Evolutionary conservation across 768 basidiomycete species (phyloP).

Genomic region (Exsudoporus frostii): DNA sequence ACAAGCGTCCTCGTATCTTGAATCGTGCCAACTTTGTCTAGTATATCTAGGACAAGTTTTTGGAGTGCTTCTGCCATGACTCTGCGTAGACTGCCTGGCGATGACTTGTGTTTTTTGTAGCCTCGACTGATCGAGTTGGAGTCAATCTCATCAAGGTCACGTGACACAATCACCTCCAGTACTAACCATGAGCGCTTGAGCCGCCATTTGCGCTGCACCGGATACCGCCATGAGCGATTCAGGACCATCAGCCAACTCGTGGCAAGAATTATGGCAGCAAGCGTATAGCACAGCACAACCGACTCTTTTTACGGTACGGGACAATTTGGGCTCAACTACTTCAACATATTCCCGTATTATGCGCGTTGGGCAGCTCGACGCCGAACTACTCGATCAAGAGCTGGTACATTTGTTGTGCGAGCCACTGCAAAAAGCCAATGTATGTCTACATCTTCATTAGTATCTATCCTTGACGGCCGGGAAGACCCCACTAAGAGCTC

Average conservation of each 20-base stretch:
- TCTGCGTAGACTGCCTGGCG: constrained; percentile 1
- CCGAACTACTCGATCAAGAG: constrained; percentile 86
- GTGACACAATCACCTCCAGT: background rate
- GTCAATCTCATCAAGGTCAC: constrained; percentile 22
- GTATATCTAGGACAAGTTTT: constrained; percentile 70
- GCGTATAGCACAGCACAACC: constrained; percentile 65
- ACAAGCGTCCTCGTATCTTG: constrained; percentile 66
- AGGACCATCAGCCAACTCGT: constrained; percentile 9
- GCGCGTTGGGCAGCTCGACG: constrained; percentile 89
- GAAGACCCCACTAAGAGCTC: constrained; percentile 56
- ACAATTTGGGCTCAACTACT: constrained; percentile 33
- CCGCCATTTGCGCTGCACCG: background rate
- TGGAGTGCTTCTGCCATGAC: constrained; percentile 77
- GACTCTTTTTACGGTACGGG: constrained; percentile 46
- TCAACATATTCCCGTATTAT: constrained; percentile 47
- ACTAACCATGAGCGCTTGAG: too few species aligned
- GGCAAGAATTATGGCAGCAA: constrained; percentile 48
- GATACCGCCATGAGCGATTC: constrained; percentile 15
- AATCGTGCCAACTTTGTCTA: constrained; percentile 55
- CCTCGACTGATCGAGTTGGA: background rate
- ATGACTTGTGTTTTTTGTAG: background rate
- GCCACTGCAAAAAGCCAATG: constrained; percentile 74
- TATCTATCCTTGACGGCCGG: constrained; percentile 15
- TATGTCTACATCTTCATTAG: constrained; percentile 35
- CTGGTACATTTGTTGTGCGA: constrained; percentile 77